These are phyloP conservation scores for Chlamydomonas incerta DNA, from an alignment of 139 green algal species.

Conservation along the genomic window DNA sequence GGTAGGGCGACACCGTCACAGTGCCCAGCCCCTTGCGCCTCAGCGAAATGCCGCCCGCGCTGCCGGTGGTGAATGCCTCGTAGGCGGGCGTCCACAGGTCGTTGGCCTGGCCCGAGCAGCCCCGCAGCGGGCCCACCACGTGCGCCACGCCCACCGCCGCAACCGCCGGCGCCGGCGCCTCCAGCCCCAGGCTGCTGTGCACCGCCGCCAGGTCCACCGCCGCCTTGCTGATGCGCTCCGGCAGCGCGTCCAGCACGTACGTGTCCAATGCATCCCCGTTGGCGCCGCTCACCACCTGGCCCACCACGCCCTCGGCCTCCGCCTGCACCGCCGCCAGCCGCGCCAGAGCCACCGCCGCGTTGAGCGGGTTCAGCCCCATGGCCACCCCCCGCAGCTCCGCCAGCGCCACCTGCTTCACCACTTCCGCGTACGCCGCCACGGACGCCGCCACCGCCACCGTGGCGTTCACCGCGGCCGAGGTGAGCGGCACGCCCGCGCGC, in stretches of 20 bases:
- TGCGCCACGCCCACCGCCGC: background rate
- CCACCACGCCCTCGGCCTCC: background rate
- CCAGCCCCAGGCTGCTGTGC: background rate
- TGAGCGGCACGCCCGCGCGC: background rate
- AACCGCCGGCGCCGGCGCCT: background rate
- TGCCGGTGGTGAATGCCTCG: constrained; percentile 4
- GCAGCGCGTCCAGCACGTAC: constrained; percentile 38
- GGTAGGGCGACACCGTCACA: constrained; percentile 26
- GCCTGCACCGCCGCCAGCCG: constrained; percentile 31
- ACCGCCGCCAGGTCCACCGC: constrained; percentile 2
- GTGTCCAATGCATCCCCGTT: background rate
- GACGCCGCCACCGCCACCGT: constrained; percentile 5
- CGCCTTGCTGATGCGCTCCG: constrained; percentile 16
- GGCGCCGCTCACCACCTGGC: background rate
- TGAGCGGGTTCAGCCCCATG: constrained; percentile 21
- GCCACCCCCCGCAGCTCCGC: background rate
- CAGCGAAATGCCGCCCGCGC: background rate
- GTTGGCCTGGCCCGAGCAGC: constrained; percentile 26
- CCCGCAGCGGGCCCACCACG: constrained; percentile 16
- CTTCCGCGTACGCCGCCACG: background rate
- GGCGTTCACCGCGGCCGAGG: background rate
- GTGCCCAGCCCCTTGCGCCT: background rate
- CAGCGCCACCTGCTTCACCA: constrained; percentile 21
- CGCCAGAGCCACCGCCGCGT: background rate
- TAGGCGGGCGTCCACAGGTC: constrained; percentile 20